Evolutionary conservation across 2,329 filamentous ascomycete species (phyloP).

Genomic region (Sporothrix pallida): DNA sequence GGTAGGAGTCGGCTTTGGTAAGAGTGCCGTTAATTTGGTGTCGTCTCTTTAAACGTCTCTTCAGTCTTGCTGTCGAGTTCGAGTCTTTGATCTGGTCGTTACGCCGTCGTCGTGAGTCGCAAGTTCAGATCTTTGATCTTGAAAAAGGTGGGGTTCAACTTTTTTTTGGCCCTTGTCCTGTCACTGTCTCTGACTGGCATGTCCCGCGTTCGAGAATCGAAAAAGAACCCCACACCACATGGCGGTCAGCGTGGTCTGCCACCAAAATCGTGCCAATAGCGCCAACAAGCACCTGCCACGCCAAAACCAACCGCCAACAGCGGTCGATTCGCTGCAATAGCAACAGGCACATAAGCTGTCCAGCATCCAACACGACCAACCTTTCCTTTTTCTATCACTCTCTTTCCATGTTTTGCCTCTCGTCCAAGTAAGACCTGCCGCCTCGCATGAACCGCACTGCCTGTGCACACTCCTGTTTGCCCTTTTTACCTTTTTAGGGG

Average conservation of each 20-base stretch:
- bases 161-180: background rate
- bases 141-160: constrained; percentile 31
- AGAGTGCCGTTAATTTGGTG: too few species aligned
- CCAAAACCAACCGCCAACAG: background rate
- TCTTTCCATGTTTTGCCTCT: background rate
- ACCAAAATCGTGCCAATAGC: background rate
- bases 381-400: background rate
- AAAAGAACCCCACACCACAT: constrained; percentile 7
- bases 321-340: constrained; percentile 10
- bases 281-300: background rate
- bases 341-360: constrained; percentile 16
- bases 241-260: constrained; percentile 18
- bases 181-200: constrained; percentile 7
- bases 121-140: background rate
- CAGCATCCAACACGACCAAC: background rate
- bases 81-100: too few species aligned
- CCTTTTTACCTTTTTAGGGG: background rate
- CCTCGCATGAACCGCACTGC: constrained; percentile 20
- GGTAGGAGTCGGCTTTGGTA: background rate
- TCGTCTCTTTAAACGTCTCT: background rate
- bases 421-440: constrained; percentile 2
- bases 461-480: background rate
- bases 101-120: too few species aligned
- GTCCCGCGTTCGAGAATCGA: background rate
- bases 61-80: too few species aligned